Evolutionary conservation across 2,329 filamentous ascomycete genomes (phyloP), one percentile per base, ranked within the genome.

Genomic region (Aspergillus unguis): DNA sequence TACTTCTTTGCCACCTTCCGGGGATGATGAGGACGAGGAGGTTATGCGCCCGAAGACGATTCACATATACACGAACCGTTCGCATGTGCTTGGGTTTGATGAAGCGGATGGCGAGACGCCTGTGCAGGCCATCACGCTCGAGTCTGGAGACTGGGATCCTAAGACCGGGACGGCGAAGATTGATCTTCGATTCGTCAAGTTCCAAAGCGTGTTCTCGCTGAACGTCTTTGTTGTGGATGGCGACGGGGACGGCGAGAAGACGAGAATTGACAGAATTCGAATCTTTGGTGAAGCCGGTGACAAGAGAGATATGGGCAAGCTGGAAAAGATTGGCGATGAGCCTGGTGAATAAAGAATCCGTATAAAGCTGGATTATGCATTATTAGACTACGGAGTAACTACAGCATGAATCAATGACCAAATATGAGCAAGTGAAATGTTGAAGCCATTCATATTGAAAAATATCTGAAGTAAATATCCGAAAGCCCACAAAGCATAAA

Each of bases 251-350:
- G 83, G 86, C 40, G 92, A 97, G 69, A 92, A 89, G 77, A 86
- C 94, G 53, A 85, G 94, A 52, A 72, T 99, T 36, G 77, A 79
- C 55, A 64, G 77, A 9, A 58, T 79, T 49, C 68, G 76, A 38
- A 77, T 97, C 50, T 85, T 97, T 66, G 94, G 94, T 29, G 92
- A 97, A 72, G 83, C 85, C 11, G 92, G 94, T 10, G 86, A 95
- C 78, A 96, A 95, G 82, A 82, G 91, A 55, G 88, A 94, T 52
- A 90, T 91, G 83, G 92, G 92, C 61, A 95, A 95, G 79, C 77
- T 99, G 60, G 90, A 97, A 80, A 97, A 97, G 84, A 83, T 96
- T 67, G 90, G 86, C 10, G 87, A 95, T 62, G 86, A 89, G 68
- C 71, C 76, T 28, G 84, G 84, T 49, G 81, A 86, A 69, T 85